A percentile compares a stretch with the other conserved stretches of the same genome.
These are phyloP conservation scores for Sedum album DNA, from an alignment of 164 flowering plant genomes.

Conservation along the genomic window DNA sequence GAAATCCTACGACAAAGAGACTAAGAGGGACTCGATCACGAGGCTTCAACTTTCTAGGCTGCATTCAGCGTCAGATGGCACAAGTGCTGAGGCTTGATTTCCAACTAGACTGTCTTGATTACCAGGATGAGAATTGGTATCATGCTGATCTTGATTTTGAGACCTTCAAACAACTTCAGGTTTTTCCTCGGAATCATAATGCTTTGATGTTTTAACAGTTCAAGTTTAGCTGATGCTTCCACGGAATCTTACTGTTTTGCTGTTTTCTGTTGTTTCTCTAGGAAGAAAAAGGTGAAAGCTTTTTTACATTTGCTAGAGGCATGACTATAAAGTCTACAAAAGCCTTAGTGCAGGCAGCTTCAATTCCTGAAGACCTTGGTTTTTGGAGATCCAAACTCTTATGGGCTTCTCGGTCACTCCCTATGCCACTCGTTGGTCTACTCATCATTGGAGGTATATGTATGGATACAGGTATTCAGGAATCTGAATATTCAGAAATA, in stretches of 20 bases:
- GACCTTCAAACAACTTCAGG: conserved; percentile 90
- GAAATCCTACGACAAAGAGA: conserved; percentile 33
- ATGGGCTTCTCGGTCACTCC: conserved; percentile 86
- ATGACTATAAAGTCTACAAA: conserved; percentile 81
- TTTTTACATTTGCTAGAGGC: conserved; percentile 85
- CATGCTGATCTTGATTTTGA: conserved; percentile 96
- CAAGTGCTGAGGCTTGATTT: conserved; percentile 67
- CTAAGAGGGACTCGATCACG: conserved; percentile 46
- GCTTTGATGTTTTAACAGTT: background rate
- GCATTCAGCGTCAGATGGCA: conserved; percentile 89
- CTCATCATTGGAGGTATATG: conserved; percentile 72
- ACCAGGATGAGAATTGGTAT: conserved; percentile 70
- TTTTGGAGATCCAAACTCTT: conserved; percentile 92
- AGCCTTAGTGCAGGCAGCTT: conserved; percentile 52
- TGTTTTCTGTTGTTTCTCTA: conserved; percentile 24
- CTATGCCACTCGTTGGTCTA: conserved; percentile 96
- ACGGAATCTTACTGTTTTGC: background rate
- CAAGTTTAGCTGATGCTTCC: background rate
- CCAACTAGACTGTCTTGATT: conserved; percentile 91
- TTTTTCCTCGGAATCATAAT: conserved; percentile 14
- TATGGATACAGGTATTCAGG: conserved; percentile 41
- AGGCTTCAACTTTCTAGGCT: conserved; percentile 76
- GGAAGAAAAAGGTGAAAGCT: conserved; percentile 83
- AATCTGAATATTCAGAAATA: conserved; percentile 62
- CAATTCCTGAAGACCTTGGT: conserved; percentile 62